phyloP scores from a whole-genome alignment of 2,329 filamentous ascomycete species.

The Myotisia sp. region DNA sequence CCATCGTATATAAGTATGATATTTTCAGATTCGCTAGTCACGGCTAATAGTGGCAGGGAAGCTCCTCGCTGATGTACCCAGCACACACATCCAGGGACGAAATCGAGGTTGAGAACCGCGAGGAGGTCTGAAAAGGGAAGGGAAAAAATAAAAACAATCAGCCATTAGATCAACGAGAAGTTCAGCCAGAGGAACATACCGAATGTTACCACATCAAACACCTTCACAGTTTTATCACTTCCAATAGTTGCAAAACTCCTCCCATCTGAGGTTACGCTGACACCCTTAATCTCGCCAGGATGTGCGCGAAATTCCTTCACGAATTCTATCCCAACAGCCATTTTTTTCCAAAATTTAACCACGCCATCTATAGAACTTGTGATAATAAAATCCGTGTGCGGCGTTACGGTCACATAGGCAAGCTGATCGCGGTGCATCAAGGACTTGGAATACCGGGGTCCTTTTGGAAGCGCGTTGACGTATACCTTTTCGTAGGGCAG shows the following conservation, averaged over 20 bases:
- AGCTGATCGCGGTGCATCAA: constrained; percentile 98
- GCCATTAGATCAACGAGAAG: neutral
- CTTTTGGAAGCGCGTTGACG: constrained; percentile 70
- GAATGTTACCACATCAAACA: constrained; percentile 63
- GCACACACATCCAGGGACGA: constrained; percentile 63
- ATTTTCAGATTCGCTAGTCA: constrained; percentile 60
- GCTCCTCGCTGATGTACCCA: constrained; percentile 84
- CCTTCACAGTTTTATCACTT: constrained; percentile 33
- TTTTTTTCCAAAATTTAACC: constrained; percentile 99
- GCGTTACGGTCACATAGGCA: constrained; percentile 74
- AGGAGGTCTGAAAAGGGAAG: constrained; percentile 47
- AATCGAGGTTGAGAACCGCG: constrained; percentile 65
- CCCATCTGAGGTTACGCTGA: constrained; percentile 77
- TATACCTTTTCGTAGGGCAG: constrained; percentile 94
- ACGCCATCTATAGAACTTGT: constrained; percentile 90
- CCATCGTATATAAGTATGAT: constrained; percentile 78
- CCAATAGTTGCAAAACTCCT: constrained; percentile 87
- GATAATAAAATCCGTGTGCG: constrained; percentile 84
- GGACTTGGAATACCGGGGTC: constrained; percentile 77
- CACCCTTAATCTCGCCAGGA: constrained; percentile 65
- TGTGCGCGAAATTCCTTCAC: constrained; percentile 97
- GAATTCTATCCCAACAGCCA: constrained; percentile 79
- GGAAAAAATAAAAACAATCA: constrained; percentile 3
- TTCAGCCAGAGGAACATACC: constrained; percentile 27
- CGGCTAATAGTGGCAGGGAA: constrained; percentile 72